A percentile compares a stretch with the other conserved stretches of the same genome.
Evolutionary conservation across 2,329 filamentous ascomycete species (phyloP).

Genomic region (Trichoderma breve): DNA sequence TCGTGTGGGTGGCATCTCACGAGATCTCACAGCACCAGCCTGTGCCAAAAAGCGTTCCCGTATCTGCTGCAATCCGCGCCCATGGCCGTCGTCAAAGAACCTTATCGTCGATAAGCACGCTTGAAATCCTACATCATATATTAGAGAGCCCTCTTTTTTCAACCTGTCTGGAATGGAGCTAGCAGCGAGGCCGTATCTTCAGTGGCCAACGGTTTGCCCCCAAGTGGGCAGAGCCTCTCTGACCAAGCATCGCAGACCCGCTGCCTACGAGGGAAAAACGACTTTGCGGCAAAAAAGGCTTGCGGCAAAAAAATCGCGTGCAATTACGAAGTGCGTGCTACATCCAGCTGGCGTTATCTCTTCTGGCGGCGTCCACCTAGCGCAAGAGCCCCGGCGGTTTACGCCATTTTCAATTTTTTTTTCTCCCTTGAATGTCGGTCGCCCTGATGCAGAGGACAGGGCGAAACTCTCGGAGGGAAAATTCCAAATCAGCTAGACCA

Average conservation of each 20-base stretch:
- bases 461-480: not conserved
- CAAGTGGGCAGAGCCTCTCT: conserved; percentile 5
- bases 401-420: conserved; percentile 16
- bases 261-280: conserved; percentile 3
- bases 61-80: not conserved
- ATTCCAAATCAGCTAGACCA: conserved; percentile 13
- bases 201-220: conserved; percentile 7
- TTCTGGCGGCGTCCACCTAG: conserved; percentile 16
- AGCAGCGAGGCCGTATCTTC: not conserved
- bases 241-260: conserved; percentile 16
- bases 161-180: not conserved
- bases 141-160: not conserved
- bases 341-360: conserved; percentile 19
- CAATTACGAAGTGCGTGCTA: conserved; percentile 16
- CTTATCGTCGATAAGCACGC: conserved; percentile 15
- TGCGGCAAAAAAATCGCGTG: conserved; percentile 16
- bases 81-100: not conserved
- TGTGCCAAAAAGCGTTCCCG: not conserved
- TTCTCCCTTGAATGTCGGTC: not conserved
- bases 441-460: not conserved
- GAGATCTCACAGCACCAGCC: conserved; percentile 5
- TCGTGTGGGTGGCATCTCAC: conserved; percentile 9
- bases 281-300: not conserved
- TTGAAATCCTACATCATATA: not conserved
- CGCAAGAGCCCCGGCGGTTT: conserved; percentile 20